phyloP scores from a whole-genome alignment of 768 basidiomycete genomes.

The Mycena galericulata region DNA sequence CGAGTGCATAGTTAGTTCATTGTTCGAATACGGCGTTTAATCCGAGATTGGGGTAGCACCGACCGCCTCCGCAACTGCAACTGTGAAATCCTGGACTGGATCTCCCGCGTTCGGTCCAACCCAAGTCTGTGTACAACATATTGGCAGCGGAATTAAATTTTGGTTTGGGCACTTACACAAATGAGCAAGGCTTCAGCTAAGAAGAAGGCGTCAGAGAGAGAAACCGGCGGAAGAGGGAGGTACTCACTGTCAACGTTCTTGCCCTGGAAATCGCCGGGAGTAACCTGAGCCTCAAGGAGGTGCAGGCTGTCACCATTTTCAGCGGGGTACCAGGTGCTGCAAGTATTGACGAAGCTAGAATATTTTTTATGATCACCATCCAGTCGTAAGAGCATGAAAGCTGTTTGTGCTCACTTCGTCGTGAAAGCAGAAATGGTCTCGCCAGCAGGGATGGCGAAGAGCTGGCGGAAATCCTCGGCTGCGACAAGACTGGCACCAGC shows the following conservation, averaged over 20 bases:
- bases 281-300: conserved; percentile 12
- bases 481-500: conserved; percentile 14
- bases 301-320: conserved; percentile 15
- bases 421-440: conserved; percentile 11
- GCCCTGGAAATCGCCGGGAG: conserved; percentile 18
- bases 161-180: conserved; percentile 5
- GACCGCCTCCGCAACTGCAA: conserved; percentile 19
- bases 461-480: conserved; percentile 17
- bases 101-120: conserved; percentile 12
- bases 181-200: conserved; percentile 17
- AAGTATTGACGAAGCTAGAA: conserved; percentile 18
- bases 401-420: conserved; percentile 9
- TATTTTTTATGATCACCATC: conserved; percentile 4
- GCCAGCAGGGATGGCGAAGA: conserved; percentile 21
- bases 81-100: conserved; percentile 19
- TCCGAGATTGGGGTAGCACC: conserved; percentile 19
- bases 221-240: conserved; percentile 1
- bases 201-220: conserved; percentile 4
- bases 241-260: conserved; percentile 20
- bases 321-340: conserved; percentile 19
- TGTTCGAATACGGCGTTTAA: no score
- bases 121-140: conserved; percentile 18
- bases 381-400: neutral
- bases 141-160: conserved; percentile 8
- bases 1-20: conserved; percentile 5